These are phyloP conservation scores for Flaveria robusta DNA, from an alignment of 129 eudicot genomes.

Conservation along the genomic window DNA sequence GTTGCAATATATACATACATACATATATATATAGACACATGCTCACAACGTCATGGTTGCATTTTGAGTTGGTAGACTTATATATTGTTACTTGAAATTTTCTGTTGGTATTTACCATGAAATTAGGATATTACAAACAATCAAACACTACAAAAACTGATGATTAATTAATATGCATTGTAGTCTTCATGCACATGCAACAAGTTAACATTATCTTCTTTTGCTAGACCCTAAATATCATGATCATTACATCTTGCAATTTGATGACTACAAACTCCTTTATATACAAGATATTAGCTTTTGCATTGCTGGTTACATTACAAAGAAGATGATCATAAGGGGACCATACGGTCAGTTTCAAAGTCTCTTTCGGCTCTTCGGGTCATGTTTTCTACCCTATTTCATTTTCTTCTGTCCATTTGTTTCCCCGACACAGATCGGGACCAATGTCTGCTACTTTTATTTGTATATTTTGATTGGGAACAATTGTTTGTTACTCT, in stretches of 20 bases:
- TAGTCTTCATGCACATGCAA: not conserved
- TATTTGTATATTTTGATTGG: slow-evolving; percentile 46
- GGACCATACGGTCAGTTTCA: slow-evolving; percentile 51
- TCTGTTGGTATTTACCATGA: no score
- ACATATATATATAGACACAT: no score
- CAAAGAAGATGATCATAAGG: slow-evolving; percentile 32
- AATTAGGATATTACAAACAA: no score
- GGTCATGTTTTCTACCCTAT: slow-evolving; percentile 27
- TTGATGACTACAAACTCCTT: not conserved
- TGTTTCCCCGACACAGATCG: slow-evolving; percentile 57
- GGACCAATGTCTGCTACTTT: slow-evolving; percentile 79
- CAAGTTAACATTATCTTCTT: not conserved
- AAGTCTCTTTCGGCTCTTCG: slow-evolving; percentile 46
- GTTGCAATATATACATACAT: no score
- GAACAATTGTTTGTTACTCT: slow-evolving; percentile 28
- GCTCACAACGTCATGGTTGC: no score
- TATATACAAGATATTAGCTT: slow-evolving; percentile 19
- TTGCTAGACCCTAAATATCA: slow-evolving; percentile 19
- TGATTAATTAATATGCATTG: no score
- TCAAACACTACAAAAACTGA: no score
- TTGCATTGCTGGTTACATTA: slow-evolving; percentile 21
- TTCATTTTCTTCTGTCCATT: slow-evolving; percentile 41
- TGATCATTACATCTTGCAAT: slow-evolving; percentile 5
- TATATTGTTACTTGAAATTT: no score
- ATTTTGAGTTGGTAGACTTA: no score